These are phyloP conservation scores for Apostasia shenzhenica DNA, from an alignment of 106 monocot species.

Conservation along the genomic window DNA sequence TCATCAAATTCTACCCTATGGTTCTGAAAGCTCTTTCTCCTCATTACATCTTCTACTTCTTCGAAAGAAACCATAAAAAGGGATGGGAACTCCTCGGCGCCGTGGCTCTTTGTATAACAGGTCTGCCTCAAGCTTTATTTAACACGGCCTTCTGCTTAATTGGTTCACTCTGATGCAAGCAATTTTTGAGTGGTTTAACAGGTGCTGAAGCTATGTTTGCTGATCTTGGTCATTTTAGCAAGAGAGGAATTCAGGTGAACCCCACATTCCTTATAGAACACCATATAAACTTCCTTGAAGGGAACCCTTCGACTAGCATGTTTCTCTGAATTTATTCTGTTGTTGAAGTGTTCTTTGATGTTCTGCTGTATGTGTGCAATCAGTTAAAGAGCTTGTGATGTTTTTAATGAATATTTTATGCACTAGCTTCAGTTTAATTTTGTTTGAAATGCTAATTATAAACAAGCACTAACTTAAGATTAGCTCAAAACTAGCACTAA, in stretches of 20 bases:
- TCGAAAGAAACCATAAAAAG: conserved; percentile 22
- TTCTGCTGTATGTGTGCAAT: no score
- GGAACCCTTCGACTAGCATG: no score
- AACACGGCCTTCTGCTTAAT: neutral
- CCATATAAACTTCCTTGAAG: no score
- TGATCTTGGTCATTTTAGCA: conserved; percentile 68
- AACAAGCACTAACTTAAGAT: no score
- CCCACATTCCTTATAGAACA: no score
- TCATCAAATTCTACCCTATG: conserved; percentile 38
- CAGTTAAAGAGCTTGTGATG: no score
- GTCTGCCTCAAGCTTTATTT: conserved; percentile 3
- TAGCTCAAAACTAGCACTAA: no score
- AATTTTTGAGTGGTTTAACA: conserved; percentile 1
- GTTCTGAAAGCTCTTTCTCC: conserved; percentile 45
- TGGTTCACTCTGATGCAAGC: neutral
- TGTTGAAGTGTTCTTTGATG: neutral
- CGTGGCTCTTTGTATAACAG: conserved; percentile 49
- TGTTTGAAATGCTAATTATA: no score
- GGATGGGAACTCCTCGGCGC: conserved; percentile 56
- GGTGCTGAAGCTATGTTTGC: conserved; percentile 85
- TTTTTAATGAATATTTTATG: no score
- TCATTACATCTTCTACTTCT: conserved; percentile 48
- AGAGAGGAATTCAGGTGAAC: conserved; percentile 45
- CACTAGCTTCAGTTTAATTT: no score
- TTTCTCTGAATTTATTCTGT: neutral